A percentile compares a stretch with the other conserved stretches of the same genome.
These are phyloP conservation scores for Plicaturopsis crispa DNA, from an alignment of 768 basidiomycete genomes.

Conservation along the genomic window DNA sequence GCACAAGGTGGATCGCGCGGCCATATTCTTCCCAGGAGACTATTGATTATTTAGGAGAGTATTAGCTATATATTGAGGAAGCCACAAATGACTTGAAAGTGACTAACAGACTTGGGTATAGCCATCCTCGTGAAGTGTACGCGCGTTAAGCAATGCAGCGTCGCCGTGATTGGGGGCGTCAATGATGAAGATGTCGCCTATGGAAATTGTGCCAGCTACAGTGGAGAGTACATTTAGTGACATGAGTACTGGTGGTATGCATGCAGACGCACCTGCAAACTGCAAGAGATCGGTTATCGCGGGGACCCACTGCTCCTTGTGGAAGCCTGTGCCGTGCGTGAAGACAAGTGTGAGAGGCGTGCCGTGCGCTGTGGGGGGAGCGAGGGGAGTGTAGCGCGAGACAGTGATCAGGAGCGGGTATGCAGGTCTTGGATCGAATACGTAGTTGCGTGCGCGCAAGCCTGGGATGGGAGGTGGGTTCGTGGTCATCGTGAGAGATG, in stretches of 20 bases:
- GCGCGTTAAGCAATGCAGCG: slow-evolving; percentile 39
- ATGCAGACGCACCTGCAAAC: too few relatives aligned
- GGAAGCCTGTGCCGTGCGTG: slow-evolving; percentile 46
- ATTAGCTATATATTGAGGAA: too few relatives aligned
- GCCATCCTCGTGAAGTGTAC: slow-evolving; percentile 28
- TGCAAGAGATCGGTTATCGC: slow-evolving; percentile 37
- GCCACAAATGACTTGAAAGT: neutral
- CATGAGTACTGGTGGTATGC: too few relatives aligned
- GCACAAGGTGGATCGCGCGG: slow-evolving; percentile 36
- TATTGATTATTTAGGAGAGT: too few relatives aligned
- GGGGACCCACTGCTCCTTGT: slow-evolving; percentile 57
- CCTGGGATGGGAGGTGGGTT: too few relatives aligned
- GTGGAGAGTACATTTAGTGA: too few relatives aligned
- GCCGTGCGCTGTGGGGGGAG: slow-evolving; percentile 23
- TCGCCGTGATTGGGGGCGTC: slow-evolving; percentile 53
- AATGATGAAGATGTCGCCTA: slow-evolving; percentile 14
- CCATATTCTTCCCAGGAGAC: slow-evolving; percentile 51
- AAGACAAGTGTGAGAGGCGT: slow-evolving; percentile 41
- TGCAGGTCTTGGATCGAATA: slow-evolving; percentile 46
- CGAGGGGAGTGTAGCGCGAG: slow-evolving; percentile 36
- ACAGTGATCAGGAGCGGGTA: slow-evolving; percentile 40
- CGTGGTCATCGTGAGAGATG: too few relatives aligned
- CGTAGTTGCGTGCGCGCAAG: too few relatives aligned
- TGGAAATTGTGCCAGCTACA: too few relatives aligned
- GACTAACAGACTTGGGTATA: slow-evolving; percentile 35